Evolutionary conservation across 2,329 filamentous ascomycete species (phyloP).

Genomic region (Colletotrichum lentis): DNA sequence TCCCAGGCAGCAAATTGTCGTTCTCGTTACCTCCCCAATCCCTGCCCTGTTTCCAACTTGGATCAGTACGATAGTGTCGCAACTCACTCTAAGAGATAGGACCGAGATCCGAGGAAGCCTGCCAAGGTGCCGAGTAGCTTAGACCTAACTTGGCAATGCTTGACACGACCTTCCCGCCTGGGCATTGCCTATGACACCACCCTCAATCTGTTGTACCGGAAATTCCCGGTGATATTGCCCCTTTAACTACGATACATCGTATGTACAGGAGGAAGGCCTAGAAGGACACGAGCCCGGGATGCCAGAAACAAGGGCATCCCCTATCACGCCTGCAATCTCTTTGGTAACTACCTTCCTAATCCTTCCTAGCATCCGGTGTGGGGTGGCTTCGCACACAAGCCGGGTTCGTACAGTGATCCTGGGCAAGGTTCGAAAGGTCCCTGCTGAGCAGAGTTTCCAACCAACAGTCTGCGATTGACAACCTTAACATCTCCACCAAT

Average conservation of each 20-base stretch:
- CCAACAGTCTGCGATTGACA: neutral
- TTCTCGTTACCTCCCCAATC: neutral
- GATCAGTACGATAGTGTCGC: neutral
- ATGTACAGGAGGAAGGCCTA: no score
- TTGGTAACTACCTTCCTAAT: slow-evolving; percentile 19
- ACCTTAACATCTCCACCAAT: neutral
- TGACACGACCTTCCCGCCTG: slow-evolving; percentile 23
- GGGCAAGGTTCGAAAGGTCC: neutral
- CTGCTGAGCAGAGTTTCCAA: neutral
- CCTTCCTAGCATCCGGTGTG: neutral
- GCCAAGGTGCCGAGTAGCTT: neutral
- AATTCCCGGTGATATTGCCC: neutral
- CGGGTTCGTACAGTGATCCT: slow-evolving; percentile 7
- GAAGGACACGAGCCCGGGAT: no score
- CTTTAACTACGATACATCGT: no score
- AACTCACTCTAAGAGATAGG: neutral
- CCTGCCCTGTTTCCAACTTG: neutral
- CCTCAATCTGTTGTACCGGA: neutral
- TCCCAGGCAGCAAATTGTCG: neutral
- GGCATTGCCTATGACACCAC: slow-evolving; percentile 19
- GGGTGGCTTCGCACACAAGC: neutral
- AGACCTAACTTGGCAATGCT: slow-evolving; percentile 18
- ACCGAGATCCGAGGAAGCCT: slow-evolving; percentile 17
- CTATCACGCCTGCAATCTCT: slow-evolving; percentile 8
- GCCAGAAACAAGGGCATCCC: neutral